Evolutionary conservation across 1,284 basidiomycete genomes (phyloP), one percentile per base, ranked within the genome.

Genomic region (Leccinum insolens): DNA sequence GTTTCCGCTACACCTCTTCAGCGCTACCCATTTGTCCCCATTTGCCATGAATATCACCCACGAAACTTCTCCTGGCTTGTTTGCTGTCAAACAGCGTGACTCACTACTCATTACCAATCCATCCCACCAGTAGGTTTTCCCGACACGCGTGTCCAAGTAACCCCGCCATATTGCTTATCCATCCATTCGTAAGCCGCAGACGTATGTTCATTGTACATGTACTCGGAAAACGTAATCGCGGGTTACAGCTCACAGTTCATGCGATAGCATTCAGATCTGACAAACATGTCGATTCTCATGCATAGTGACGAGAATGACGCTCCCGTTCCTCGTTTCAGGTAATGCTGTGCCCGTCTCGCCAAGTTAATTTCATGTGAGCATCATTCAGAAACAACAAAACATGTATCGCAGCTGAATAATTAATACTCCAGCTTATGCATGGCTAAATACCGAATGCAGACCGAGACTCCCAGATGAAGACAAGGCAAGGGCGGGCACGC

Each of bases 181-280:
- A 25, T 55, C 22, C 14, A 15, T 61, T 31, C 7, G 34, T 39
- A 39, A 39, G 59, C 59, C n/a, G 31, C 59, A 7, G 59, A 61
- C 20, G 14, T 4, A 44, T 41, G 41, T 34, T 61, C 59, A 12
- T 5, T 25, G 31, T 20, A 15, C 39, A 20, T 17, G 46, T 8
- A 17, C 58, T 20, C 46, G 37, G 37, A 57, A 65, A 55, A 62
- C 22, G 68, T 44, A 61, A 59, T 11, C 17, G 11, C 17, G 4
- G 8, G 9, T 22, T 8, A 15, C 7, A 44, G 41, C n/a, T 49
- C n/a, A 49, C 61, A 60, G 31, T 46, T 59, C 63, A 62, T 67
- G 58, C 65, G 70, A 72, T 75, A 74, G 61, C 65, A 59, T 74
- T 73, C 65, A 58, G 9, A 34, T 49, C 55, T 69, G 65, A 73